A percentile compares a stretch with the other conserved stretches of the same genome.
Conservation (phyloP, 345 rosid species). For the Cardamine resedifolia region DNA sequence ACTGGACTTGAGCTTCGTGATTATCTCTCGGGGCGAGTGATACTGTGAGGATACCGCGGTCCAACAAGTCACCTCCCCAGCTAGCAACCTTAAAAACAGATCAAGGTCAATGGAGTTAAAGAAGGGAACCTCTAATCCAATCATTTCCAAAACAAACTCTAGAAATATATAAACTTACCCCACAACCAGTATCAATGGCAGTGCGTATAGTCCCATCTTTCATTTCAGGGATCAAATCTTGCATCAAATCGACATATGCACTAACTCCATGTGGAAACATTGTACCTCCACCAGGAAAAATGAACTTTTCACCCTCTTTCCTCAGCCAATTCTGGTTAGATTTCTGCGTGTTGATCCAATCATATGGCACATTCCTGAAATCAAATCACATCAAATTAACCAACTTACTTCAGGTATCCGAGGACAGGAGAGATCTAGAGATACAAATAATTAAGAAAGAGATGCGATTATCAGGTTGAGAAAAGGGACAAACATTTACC, state of each 20-base stretch:
- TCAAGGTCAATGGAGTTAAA: not conserved
- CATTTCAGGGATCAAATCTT: constrained; percentile 93
- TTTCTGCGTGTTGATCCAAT: constrained; percentile 97
- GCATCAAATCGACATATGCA: constrained; percentile 93
- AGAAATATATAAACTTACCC: constrained; percentile 51
- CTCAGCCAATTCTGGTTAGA: constrained; percentile 96
- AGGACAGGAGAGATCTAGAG: constrained; percentile 12
- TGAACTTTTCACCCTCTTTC: constrained; percentile 88
- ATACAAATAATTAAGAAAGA: not conserved
- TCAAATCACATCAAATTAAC: constrained; percentile 21
- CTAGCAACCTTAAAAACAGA: constrained; percentile 78
- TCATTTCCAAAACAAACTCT: not conserved
- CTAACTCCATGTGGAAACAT: constrained; percentile 97
- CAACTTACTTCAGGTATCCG: not conserved
- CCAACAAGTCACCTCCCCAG: constrained; percentile 98
- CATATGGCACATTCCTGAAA: constrained; percentile 92
- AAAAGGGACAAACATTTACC: constrained; percentile 47
- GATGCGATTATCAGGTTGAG: not conserved
- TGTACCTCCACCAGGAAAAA: constrained; percentile 97
- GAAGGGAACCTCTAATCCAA: not conserved
- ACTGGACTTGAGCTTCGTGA: constrained; percentile 99
- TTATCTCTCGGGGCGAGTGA: constrained; percentile 99
- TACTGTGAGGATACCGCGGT: constrained; percentile 81
- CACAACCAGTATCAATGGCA: constrained; percentile 97
- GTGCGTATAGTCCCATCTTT: constrained; percentile 86